Base-by-base conservation (phyloP, 108 stramenopile species). In the Thalassiosira profunda region DNA sequence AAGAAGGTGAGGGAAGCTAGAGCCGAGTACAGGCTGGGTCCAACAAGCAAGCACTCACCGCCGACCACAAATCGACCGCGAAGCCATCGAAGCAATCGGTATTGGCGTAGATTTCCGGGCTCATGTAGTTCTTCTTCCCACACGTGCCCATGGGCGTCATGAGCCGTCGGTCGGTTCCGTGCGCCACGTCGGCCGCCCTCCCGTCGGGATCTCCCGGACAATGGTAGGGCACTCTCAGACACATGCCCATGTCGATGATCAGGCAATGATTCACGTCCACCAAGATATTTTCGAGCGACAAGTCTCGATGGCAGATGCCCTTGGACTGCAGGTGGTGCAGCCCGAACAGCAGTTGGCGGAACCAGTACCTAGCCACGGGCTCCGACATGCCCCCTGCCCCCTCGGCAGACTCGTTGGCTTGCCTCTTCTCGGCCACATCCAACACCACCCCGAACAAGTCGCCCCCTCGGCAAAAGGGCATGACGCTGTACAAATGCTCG, bases 181-280 rank as follows among this genome's bases (percentile, higher is more conserved):
- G 21, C 2, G 62, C 80, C 12, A 86, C 92, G 58, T 85, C 90
- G 17, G 73, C 80, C 18, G 84, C 58, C 14, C 35, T 47, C 40
- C 73, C 77, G 4, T 52, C 40, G 14, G 71, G 66, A 41, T 53
- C 43, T 28, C 35, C 54, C 25, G 62, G 71, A 47, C 56, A 58
- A 35, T 67, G 63, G 82, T 95, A 95, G 5, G 95, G 96, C 2
- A 93, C 86, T 41, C 93, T 84, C 49, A 98, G 64, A 69, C 95
- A 97, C 97, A 97, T 96, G 30, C 97, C 97, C 91, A 97, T 93
- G 63, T 97, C 97, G 64, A 97, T 97, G 5, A 97, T 86, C 43
- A 94, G 57, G 71, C 90, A 92, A 42, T 86, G 76, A 23, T 88
- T 78, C 14, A 62, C 70, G 53, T 90, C 84, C 5, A 95, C 90